A percentile compares a stretch with the other conserved stretches of the same genome.
phyloP scores from a whole-genome alignment of 139 green algal genomes.

The Chlorella sp. region DNA sequence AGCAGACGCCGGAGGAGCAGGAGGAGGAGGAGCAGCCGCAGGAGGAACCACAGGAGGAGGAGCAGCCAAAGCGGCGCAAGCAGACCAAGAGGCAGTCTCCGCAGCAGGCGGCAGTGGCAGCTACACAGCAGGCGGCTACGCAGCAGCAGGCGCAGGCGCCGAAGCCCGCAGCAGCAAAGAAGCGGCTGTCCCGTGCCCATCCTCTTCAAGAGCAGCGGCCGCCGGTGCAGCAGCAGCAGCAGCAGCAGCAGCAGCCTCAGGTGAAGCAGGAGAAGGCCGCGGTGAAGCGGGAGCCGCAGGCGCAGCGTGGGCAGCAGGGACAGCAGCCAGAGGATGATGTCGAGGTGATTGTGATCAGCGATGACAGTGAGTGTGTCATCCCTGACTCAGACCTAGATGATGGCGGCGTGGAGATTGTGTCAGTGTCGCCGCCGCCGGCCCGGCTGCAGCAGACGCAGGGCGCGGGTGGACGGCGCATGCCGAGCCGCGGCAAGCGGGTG shows the following conservation, averaged over 20 bases:
- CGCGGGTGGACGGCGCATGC: background rate
- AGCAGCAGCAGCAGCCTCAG: constrained; percentile 4
- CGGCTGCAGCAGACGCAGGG: constrained; percentile 5
- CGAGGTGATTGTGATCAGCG: background rate
- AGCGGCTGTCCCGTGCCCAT: background rate
- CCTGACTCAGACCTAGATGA: background rate
- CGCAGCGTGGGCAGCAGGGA: background rate
- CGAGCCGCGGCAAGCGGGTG: too few species aligned
- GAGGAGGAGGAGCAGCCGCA: background rate
- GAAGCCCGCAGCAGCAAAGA: background rate
- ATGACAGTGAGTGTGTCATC: background rate
- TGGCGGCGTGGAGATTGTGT: background rate
- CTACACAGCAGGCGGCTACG: background rate
- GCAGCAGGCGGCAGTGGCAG: background rate
- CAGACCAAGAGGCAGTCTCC: background rate
- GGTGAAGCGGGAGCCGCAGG: background rate
- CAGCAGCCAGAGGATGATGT: background rate
- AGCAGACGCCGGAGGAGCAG: background rate
- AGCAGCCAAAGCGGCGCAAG: background rate
- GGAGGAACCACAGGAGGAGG: background rate
- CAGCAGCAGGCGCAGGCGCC: background rate
- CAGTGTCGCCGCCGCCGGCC: background rate
- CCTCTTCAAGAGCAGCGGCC: constrained; percentile 2
- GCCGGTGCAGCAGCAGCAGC: background rate
- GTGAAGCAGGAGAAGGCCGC: background rate